Conservation (phyloP, 2,329 filamentous ascomycete species). For the Fusarium sp. region DNA sequence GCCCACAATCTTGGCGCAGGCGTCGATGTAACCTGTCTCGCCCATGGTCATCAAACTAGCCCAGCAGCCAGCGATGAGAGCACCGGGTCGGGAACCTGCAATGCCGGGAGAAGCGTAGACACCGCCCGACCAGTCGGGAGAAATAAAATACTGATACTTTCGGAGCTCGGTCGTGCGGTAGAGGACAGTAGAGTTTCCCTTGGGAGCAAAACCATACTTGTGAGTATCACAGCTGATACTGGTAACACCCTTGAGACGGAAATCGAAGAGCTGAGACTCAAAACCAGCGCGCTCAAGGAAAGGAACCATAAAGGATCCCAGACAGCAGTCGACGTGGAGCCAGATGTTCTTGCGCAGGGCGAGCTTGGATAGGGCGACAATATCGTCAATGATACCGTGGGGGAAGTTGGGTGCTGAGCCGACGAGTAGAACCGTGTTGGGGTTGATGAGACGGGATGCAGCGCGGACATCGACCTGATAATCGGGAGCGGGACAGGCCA, state of each 20-base stretch:
- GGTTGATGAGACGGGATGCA: constrained; percentile 87
- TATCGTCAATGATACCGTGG: constrained; percentile 97
- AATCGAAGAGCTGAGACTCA: constrained; percentile 88
- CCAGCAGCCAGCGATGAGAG: constrained; percentile 96
- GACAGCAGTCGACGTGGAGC: constrained; percentile 96
- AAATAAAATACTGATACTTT: constrained; percentile 95
- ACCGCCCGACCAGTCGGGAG: constrained; percentile 92
- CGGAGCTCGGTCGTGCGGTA: constrained; percentile 84
- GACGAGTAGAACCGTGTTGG: constrained; percentile 92
- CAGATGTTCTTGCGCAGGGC: constrained; percentile 82
- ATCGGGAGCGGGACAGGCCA: constrained; percentile 82
- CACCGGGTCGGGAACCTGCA: constrained; percentile 89
- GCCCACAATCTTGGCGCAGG: constrained; percentile 88
- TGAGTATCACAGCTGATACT: constrained; percentile 97
- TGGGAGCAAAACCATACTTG: constrained; percentile 98
- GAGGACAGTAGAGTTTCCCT: constrained; percentile 92
- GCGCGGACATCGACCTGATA: constrained; percentile 85
- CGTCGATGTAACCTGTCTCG: constrained; percentile 85
- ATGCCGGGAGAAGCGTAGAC: constrained; percentile 95
- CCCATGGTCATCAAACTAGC: constrained; percentile 88
- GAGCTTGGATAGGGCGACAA: constrained; percentile 82
- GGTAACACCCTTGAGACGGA: constrained; percentile 91
- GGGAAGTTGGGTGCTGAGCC: constrained; percentile 98
- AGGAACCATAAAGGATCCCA: constrained; percentile 93
- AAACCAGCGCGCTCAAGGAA: constrained; percentile 95